Evolutionary conservation across 1,284 basidiomycete genomes (phyloP), one percentile per base, ranked within the genome.

Genomic region (Heterobasidion occidentale): DNA sequence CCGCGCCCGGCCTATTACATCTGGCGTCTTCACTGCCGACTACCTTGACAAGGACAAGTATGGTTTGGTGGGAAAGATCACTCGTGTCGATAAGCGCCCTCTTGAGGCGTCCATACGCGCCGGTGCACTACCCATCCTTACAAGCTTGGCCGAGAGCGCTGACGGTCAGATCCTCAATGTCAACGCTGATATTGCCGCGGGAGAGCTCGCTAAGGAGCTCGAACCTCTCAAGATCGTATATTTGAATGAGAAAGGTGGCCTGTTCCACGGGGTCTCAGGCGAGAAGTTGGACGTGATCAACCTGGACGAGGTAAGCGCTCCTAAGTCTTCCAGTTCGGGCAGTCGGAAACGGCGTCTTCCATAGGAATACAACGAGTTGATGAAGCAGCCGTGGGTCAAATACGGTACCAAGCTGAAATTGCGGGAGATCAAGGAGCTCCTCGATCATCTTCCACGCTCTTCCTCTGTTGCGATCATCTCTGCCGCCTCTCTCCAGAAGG

Each of bases 331-430:
- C 54, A 35, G 55, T 55, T 7, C 52, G 57, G 6, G 38, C 7
- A 42, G 38, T 46, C 45, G 51, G 36, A 19, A 11, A 38, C 48
- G 49, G 17, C 46, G 5, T 20, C n/a, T 50, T 59, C 51, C 42
- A 12, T 64, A 92, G 89, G 96, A 99, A 77, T 99, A 98, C 73
- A 92, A 97, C 63, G 82, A 83, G 46, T 83, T 99, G 59, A 94
- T 99, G 94, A 97, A 95, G 70, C 89, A 98, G 75, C 84, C 94
- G n/a, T 99, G 97, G 96, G 96, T 99, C 75, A 98, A 98, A 74
- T 98, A 88, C 70, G 96, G 96, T 62, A 99, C 97, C 64, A 99
- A 99, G 76, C 91, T 99, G 74, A 99, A 99, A 77, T 82, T 99
- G 54, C 90, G 96, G 63, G 96, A 99, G 74, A 98, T 99, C 81